Evolutionary conservation across 2,329 filamentous ascomycete species (phyloP).

Genomic region (Dactylellina drechsleri): DNA sequence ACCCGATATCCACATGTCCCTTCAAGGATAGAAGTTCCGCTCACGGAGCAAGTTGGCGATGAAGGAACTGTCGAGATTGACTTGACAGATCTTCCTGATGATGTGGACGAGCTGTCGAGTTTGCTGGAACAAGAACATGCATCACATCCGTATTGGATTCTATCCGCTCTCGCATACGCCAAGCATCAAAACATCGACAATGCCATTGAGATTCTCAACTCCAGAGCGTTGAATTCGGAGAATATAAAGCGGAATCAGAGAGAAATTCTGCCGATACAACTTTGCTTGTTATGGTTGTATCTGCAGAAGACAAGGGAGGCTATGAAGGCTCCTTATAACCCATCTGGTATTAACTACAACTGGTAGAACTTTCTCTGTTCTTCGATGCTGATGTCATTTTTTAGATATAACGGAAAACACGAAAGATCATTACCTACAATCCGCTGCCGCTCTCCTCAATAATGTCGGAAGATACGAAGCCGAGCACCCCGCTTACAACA

Average conservation of each 20-base stretch:
- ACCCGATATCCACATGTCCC: slow-evolving; percentile 73
- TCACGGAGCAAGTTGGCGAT: slow-evolving; percentile 68
- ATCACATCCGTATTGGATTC: slow-evolving; percentile 94
- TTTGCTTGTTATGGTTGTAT: slow-evolving; percentile 89
- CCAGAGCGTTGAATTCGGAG: slow-evolving; percentile 75
- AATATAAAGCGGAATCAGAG: slow-evolving; percentile 76
- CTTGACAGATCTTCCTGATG: slow-evolving; percentile 87
- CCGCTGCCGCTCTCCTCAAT: slow-evolving; percentile 90
- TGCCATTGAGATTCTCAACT: slow-evolving; percentile 72
- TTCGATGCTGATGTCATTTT: slow-evolving; percentile 61
- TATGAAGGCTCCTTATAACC: slow-evolving; percentile 73
- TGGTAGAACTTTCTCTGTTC: slow-evolving; percentile 6
- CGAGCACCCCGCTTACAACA: slow-evolving; percentile 86
- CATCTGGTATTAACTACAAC: slow-evolving; percentile 59
- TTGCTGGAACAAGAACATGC: slow-evolving; percentile 94
- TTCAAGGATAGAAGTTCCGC: slow-evolving; percentile 62
- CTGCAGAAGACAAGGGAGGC: slow-evolving; percentile 88
- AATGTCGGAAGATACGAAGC: slow-evolving; percentile 95
- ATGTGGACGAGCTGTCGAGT: slow-evolving; percentile 92
- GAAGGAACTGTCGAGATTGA: slow-evolving; percentile 84
- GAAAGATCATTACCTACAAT: slow-evolving; percentile 91
- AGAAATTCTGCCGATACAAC: slow-evolving; percentile 85
- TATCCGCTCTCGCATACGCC: slow-evolving; percentile 94
- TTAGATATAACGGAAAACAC: slow-evolving; percentile 75
- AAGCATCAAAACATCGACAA: slow-evolving; percentile 95